These are phyloP conservation scores for Baeospora myosura DNA, from an alignment of 1,284 basidiomycete species.

Conservation along the genomic window DNA sequence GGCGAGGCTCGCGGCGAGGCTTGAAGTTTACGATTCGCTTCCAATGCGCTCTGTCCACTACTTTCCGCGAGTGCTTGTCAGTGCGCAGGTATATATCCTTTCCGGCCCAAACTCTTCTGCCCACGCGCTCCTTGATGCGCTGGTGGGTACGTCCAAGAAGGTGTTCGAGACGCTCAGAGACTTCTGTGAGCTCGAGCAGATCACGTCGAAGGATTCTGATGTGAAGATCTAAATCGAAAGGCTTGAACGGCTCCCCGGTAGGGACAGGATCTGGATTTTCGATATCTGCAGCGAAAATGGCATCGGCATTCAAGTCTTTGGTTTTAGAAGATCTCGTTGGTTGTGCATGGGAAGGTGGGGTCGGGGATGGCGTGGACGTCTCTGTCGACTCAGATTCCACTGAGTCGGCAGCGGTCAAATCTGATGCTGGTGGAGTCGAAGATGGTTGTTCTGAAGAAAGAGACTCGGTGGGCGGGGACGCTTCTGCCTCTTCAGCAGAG, in stretches of 20 bases:
- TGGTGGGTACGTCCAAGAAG: constrained; percentile 44
- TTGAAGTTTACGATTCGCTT: constrained; percentile 26
- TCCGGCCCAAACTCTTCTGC: constrained; percentile 58
- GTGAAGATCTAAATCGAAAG: constrained; percentile 50
- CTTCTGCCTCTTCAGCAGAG: background rate
- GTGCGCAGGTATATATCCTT: constrained; percentile 47
- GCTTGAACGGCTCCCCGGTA: constrained; percentile 24
- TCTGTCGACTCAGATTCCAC: too few species aligned
- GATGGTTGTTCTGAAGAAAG: too few species aligned
- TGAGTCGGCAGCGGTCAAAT: too few species aligned
- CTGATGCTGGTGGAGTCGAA: too few species aligned
- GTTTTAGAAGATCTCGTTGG: too few species aligned
- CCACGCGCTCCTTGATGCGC: constrained; percentile 60
- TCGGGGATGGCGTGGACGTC: too few species aligned
- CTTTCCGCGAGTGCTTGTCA: constrained; percentile 19
- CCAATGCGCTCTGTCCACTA: constrained; percentile 30
- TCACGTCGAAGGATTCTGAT: constrained; percentile 47
- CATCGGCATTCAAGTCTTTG: constrained; percentile 8
- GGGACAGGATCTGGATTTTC: constrained; percentile 20
- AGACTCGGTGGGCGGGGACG: background rate
- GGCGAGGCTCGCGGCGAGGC: background rate
- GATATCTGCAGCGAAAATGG: constrained; percentile 26
- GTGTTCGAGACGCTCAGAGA: constrained; percentile 34
- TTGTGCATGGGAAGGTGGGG: too few species aligned
- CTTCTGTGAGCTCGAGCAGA: constrained; percentile 36